A percentile compares a stretch with the other conserved stretches of the same genome.
phyloP scores from a whole-genome alignment of 441 rosid genomes.

The Bruguiera hainesii region DNA sequence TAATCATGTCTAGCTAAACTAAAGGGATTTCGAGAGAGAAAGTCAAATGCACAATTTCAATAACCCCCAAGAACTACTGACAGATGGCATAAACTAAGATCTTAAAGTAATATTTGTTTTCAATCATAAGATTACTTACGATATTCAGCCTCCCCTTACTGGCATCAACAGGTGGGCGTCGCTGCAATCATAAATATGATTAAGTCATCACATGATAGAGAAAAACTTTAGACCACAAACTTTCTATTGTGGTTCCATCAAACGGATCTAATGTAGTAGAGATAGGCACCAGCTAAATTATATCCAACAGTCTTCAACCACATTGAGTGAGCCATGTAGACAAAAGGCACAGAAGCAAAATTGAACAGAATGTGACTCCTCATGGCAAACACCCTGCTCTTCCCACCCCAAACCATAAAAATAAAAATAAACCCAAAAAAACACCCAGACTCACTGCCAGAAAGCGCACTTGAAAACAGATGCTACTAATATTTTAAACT shows the following conservation, averaged over 20 bases:
- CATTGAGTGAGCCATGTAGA: background rate
- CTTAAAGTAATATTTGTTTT: background rate
- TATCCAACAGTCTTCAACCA: too few relatives aligned
- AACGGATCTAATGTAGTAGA: background rate
- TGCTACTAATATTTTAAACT: background rate
- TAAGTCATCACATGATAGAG: constrained; percentile 10
- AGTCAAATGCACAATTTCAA: too few relatives aligned
- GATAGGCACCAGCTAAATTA: too few relatives aligned
- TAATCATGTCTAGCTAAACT: too few relatives aligned
- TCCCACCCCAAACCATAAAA: too few relatives aligned
- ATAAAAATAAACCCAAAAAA: too few relatives aligned
- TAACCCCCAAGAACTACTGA: too few relatives aligned
- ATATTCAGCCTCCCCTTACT: constrained; percentile 52
- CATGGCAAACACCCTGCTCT: background rate
- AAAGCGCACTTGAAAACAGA: too few relatives aligned
- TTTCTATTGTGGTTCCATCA: background rate
- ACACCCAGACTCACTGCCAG: too few relatives aligned
- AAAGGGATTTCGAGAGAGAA: too few relatives aligned
- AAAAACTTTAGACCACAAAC: background rate
- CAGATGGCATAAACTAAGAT: too few relatives aligned
- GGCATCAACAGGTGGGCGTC: constrained; percentile 61
- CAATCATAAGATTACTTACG: constrained; percentile 41
- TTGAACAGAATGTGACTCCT: background rate
- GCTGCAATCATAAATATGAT: constrained; percentile 38
- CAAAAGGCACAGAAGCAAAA: constrained; percentile 6